These are phyloP conservation scores for Asclepias syriaca DNA, from an alignment of 257 asterid species.

Conservation along the genomic window DNA sequence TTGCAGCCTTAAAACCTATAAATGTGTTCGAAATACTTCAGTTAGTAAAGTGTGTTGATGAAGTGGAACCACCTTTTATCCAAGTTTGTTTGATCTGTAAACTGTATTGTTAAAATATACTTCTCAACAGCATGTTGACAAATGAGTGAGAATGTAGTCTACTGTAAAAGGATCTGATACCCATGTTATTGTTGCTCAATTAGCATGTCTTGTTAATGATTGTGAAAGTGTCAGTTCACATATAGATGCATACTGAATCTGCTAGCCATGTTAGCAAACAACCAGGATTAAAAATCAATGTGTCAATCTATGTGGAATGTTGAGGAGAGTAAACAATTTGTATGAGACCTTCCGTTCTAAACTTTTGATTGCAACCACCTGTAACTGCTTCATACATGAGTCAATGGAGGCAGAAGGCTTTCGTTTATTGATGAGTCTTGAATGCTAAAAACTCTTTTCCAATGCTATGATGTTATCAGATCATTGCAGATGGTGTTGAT, in stretches of 20 bases:
- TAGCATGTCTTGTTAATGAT: constrained; percentile 1
- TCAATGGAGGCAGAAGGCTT: background rate
- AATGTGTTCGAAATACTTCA: background rate
- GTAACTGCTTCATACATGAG: background rate
- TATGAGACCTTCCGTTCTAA: background rate
- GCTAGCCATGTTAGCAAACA: background rate
- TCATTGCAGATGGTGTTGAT: constrained; percentile 82
- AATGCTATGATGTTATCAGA: constrained; percentile 34
- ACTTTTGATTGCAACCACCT: background rate
- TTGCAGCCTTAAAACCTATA: background rate
- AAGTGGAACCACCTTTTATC: background rate
- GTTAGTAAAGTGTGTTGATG: background rate
- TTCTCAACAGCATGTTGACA: background rate
- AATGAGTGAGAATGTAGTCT: background rate
- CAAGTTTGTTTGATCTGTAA: background rate
- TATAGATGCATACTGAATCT: background rate
- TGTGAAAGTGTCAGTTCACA: background rate
- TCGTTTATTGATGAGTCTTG: background rate
- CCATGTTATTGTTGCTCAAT: background rate
- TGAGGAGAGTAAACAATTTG: background rate
- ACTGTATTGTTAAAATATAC: background rate
- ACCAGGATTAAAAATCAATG: background rate
- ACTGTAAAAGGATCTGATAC: background rate
- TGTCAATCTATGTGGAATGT: background rate
- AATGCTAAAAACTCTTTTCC: constrained; percentile 1